phyloP scores from a whole-genome alignment of 352 stramenopile species.

The Globisporangium nunn region DNA sequence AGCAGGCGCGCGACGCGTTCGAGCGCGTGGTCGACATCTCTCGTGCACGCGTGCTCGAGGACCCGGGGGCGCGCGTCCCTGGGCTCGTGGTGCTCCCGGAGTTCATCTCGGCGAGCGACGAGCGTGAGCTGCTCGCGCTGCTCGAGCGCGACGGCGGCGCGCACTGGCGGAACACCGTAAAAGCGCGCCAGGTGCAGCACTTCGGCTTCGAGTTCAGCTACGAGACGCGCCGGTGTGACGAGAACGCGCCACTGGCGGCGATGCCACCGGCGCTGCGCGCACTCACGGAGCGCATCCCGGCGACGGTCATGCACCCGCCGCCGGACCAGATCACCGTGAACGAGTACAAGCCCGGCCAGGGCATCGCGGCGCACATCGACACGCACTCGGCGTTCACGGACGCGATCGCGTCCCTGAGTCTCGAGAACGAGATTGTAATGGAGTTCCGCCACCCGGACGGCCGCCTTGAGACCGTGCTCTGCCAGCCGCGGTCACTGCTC shows the following conservation, averaged over 20 bases:
- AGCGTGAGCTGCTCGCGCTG: conserved; percentile 38
- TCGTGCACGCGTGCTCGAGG: conserved; percentile 28
- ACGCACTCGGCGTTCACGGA: conserved; percentile 85
- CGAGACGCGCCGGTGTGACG: conserved; percentile 62
- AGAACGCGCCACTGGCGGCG: conserved; percentile 30
- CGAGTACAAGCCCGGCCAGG: conserved; percentile 85
- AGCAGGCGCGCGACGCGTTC: conserved; percentile 57
- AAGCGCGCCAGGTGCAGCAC: conserved; percentile 83
- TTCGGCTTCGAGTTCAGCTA: conserved; percentile 88
- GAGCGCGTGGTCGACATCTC: conserved; percentile 50
- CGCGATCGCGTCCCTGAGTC: conserved; percentile 74
- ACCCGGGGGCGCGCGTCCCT: conserved; percentile 39
- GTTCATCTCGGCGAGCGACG: conserved; percentile 60
- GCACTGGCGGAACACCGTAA: conserved; percentile 66
- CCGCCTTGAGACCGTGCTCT: conserved; percentile 48
- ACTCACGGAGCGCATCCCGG: conserved; percentile 47
- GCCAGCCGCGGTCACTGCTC: conserved; percentile 66
- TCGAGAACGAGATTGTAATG: conserved; percentile 80
- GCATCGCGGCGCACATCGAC: conserved; percentile 85
- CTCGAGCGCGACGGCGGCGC: conserved; percentile 49
- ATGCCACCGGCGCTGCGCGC: conserved; percentile 36
- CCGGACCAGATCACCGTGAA: conserved; percentile 85
- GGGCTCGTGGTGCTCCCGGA: conserved; percentile 53
- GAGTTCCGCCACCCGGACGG: conserved; percentile 70
- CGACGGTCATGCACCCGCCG: conserved; percentile 45